Percentiles rank a stretch among this genome's conserved stretches.
Evolutionary conservation across 1,284 basidiomycete species (phyloP).

Genomic region (Volvariella surrecta): DNA sequence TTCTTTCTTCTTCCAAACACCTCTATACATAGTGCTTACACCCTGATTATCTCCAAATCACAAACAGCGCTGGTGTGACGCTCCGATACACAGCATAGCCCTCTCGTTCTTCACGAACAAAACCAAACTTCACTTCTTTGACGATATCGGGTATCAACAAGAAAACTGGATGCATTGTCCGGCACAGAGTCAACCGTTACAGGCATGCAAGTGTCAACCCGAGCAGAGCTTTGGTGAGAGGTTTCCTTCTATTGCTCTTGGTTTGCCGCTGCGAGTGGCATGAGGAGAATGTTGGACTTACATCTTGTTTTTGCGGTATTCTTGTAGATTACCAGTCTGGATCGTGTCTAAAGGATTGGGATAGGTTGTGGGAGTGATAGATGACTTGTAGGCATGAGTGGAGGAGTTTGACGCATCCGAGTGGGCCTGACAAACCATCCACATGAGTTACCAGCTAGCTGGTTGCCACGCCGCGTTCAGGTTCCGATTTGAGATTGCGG

Average conservation of each 20-base stretch:
- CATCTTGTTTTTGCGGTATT: neutral
- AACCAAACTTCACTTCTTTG: slow-evolving; percentile 66
- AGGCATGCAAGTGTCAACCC: slow-evolving; percentile 39
- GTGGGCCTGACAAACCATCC: too few species aligned
- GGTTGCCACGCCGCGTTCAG: too few species aligned
- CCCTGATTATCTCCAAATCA: neutral
- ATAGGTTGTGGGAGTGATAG: slow-evolving; percentile 8
- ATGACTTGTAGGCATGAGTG: too few species aligned
- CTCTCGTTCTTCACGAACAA: slow-evolving; percentile 58
- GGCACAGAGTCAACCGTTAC: slow-evolving; percentile 29
- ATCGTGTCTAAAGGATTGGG: slow-evolving; percentile 16
- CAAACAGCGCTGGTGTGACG: slow-evolving; percentile 71
- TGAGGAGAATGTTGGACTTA: neutral
- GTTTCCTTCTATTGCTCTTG: neutral
- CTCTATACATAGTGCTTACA: neutral
- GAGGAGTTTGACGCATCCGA: too few species aligned
- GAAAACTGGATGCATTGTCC: slow-evolving; percentile 59
- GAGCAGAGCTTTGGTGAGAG: slow-evolving; percentile 38
- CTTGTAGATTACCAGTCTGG: slow-evolving; percentile 16
- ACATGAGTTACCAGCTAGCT: too few species aligned
- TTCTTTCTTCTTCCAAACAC: neutral
- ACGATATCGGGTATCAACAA: slow-evolving; percentile 53
- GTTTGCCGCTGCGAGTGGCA: neutral
- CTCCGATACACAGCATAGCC: slow-evolving; percentile 75
- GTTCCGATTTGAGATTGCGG: too few species aligned